Conservation (phyloP, 805 yeast genomes). For the Sungouiella blattae region DNA sequence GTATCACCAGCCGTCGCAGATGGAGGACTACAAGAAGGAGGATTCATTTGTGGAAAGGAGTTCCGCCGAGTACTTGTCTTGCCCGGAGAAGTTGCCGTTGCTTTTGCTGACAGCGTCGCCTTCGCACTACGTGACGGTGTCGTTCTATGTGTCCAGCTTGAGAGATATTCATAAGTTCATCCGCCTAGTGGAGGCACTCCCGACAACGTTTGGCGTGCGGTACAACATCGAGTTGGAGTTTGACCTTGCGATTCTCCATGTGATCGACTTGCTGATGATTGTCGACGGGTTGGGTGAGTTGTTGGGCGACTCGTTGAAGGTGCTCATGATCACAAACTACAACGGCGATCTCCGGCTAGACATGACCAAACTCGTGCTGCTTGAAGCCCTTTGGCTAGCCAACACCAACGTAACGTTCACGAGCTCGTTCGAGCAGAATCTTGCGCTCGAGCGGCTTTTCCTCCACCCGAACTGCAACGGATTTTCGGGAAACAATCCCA, state of each 20-base stretch:
- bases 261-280: slow-evolving; percentile 6
- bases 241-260: slow-evolving; percentile 14
- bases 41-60: neutral
- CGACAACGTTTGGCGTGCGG: neutral
- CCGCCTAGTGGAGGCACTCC: slow-evolving; percentile 1
- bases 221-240: slow-evolving; percentile 20
- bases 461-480: slow-evolving; percentile 17
- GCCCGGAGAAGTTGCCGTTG: neutral
- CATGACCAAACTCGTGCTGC: slow-evolving; percentile 6
- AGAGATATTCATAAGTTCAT: slow-evolving; percentile 11
- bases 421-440: slow-evolving; percentile 2
- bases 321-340: slow-evolving; percentile 10
- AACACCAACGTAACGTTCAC: slow-evolving; percentile 13
- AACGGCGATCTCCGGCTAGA: slow-evolving; percentile 11
- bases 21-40: neutral
- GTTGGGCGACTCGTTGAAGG: neutral
- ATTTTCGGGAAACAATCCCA: slow-evolving; percentile 9
- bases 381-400: slow-evolving; percentile 16
- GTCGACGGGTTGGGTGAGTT: neutral
- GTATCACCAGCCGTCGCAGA: neutral
- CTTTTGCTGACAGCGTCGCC: neutral
- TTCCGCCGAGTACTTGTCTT: neutral
- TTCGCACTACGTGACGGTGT: slow-evolving; percentile 6
- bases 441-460: slow-evolving; percentile 3
- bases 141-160: slow-evolving; percentile 16